Conservation (phyloP, 202 grass and related monocot species). For the Musa balbisiana region DNA sequence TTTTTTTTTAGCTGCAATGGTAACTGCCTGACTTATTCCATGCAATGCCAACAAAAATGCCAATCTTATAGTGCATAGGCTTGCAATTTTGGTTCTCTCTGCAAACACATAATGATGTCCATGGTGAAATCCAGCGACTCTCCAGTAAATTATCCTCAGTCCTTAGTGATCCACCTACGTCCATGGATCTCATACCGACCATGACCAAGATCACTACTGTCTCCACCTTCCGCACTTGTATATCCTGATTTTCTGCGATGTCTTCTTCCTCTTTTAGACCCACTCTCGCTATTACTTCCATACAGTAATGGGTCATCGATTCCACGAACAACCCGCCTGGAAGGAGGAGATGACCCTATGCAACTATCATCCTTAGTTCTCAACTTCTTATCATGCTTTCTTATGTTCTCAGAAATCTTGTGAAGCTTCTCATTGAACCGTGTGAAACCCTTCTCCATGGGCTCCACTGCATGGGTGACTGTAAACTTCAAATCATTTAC, state of each 20-base stretch:
- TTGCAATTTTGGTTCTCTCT: too few relatives aligned
- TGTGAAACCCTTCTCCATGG: conserved; percentile 47
- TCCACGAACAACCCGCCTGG: conserved; percentile 54
- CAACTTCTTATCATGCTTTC: conserved; percentile 55
- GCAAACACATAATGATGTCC: too few relatives aligned
- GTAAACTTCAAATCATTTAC: conserved; percentile 97
- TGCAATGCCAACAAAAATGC: too few relatives aligned
- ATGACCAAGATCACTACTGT: conserved; percentile 47
- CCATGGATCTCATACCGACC: conserved; percentile 61
- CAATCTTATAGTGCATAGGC: too few relatives aligned
- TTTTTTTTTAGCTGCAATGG: too few relatives aligned
- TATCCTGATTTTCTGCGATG: conserved; percentile 47
- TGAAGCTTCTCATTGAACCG: conserved; percentile 73
- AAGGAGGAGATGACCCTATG: conserved; percentile 46
- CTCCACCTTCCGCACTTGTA: conserved; percentile 38
- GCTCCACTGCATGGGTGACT: conserved; percentile 73
- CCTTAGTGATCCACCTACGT: conserved; percentile 62
- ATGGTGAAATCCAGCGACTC: too few relatives aligned
- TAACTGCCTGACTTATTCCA: too few relatives aligned
- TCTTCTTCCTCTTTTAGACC: conserved; percentile 33
- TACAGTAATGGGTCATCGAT: conserved; percentile 82
- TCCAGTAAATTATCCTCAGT: conserved; percentile 16
- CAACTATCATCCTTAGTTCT: conserved; percentile 69
- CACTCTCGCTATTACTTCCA: conserved; percentile 58
- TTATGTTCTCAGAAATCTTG: conserved; percentile 76